Conservation (phyloP, 805 yeast genomes). For the Komagataella populi region DNA sequence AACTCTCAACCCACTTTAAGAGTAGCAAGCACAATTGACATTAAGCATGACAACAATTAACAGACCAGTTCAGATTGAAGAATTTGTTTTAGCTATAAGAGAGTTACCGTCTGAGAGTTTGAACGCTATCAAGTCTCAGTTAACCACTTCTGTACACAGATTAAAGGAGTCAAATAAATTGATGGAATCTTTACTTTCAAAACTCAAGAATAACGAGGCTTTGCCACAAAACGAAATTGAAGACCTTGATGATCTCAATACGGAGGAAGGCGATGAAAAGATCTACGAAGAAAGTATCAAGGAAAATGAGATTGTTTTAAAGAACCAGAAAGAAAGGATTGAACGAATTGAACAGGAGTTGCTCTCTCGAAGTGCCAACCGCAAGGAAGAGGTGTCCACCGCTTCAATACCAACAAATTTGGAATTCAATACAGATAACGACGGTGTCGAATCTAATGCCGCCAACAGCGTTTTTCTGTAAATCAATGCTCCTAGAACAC, state of each 20-base stretch:
- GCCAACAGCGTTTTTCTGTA: slow-evolving; percentile 19
- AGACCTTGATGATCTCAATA: slow-evolving; percentile 23
- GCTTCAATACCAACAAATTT: not conserved
- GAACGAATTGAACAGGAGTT: slow-evolving; percentile 33
- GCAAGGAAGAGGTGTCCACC: not conserved
- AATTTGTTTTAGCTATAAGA: slow-evolving; percentile 15
- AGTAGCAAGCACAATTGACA: not conserved
- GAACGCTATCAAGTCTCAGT: slow-evolving; percentile 14
- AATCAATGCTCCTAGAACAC: not conserved
- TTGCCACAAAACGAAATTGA: slow-evolving; percentile 10
- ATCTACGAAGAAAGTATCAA: slow-evolving; percentile 39
- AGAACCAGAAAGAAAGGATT: slow-evolving; percentile 33
- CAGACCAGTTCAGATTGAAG: slow-evolving; percentile 14
- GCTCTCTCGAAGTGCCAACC: slow-evolving; percentile 21
- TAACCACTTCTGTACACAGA: slow-evolving; percentile 29
- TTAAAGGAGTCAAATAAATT: slow-evolving; percentile 37
- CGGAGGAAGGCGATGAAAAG: slow-evolving; percentile 28
- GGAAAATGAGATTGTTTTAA: slow-evolving; percentile 43
- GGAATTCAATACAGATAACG: slow-evolving; percentile 21
- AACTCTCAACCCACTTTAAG: not conserved
- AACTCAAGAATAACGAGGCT: slow-evolving; percentile 7
- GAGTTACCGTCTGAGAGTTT: slow-evolving; percentile 31
- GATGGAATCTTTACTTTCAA: slow-evolving; percentile 27
- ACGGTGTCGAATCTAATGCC: slow-evolving; percentile 19
- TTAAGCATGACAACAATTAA: not conserved